phyloP scores from a whole-genome alignment of 2,329 filamentous ascomycete species.

The Cercospora janseana region DNA sequence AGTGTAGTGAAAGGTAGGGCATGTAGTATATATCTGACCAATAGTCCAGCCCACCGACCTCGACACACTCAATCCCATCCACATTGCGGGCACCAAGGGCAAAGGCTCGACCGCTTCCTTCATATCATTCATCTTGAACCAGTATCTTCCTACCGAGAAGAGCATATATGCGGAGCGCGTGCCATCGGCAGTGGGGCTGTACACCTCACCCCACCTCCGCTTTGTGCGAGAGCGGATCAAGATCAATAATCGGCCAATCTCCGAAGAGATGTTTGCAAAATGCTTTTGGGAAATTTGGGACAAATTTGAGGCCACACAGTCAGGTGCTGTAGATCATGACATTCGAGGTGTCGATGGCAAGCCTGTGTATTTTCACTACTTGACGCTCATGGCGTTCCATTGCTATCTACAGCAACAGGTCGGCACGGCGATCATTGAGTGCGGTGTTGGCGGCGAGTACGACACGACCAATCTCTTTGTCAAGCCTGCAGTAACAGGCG shows the following conservation, averaged over 20 bases:
- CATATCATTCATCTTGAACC: conserved; percentile 72
- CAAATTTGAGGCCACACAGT: conserved; percentile 54
- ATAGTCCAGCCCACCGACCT: conserved; percentile 59
- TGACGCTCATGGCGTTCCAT: conserved; percentile 86
- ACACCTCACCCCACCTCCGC: conserved; percentile 81
- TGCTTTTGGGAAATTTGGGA: conserved; percentile 89
- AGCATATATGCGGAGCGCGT: conserved; percentile 35
- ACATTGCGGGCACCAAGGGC: conserved; percentile 91
- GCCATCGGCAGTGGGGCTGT: conserved; percentile 61
- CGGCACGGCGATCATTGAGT: conserved; percentile 79
- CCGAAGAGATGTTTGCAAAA: conserved; percentile 65
- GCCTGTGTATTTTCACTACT: conserved; percentile 87
- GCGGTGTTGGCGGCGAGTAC: conserved; percentile 89
- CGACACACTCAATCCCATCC: conserved; percentile 63
- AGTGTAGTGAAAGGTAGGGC: conserved; percentile 20
- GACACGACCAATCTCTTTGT: conserved; percentile 86
- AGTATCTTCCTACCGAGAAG: conserved; percentile 51
- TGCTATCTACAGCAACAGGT: conserved; percentile 75
- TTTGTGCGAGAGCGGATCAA: conserved; percentile 82
- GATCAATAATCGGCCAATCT: conserved; percentile 70
- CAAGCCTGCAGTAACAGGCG: conserved; percentile 66
- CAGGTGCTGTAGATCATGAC: conserved; percentile 49
- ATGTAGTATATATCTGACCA: conserved; percentile 12
- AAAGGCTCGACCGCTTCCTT: conserved; percentile 89
- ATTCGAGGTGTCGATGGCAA: conserved; percentile 60